phyloP scores from a whole-genome alignment of 805 yeast genomes.

The Saccharomycopsis fibuligera region DNA sequence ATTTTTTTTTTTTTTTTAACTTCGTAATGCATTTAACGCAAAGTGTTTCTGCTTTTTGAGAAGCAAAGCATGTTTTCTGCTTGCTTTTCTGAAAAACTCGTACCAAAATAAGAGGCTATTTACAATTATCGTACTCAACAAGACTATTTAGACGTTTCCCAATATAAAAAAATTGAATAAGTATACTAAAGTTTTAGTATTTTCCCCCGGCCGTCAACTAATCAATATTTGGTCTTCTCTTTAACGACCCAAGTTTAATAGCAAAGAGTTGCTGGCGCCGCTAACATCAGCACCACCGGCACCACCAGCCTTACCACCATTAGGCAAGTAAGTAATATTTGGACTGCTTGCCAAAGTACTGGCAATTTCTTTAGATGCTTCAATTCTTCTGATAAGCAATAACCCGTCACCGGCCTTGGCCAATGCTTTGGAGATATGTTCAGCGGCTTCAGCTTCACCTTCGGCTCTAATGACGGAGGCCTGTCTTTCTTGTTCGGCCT shows the following conservation, averaged over 20 bases:
- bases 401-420: conserved; percentile 95
- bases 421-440: conserved; percentile 85
- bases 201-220: too few relatives aligned
- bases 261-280: conserved; percentile 14
- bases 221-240: too few relatives aligned
- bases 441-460: conserved; percentile 99
- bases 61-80: too few relatives aligned
- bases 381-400: conserved; percentile 87
- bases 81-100: too few relatives aligned
- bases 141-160: too few relatives aligned
- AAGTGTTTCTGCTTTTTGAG: too few relatives aligned
- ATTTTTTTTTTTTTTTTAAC: neutral
- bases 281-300: conserved; percentile 2
- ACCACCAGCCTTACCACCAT: conserved; percentile 20
- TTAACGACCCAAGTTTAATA: conserved; percentile 20
- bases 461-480: conserved; percentile 95
- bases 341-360: conserved; percentile 73
- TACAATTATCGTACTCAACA: too few relatives aligned
- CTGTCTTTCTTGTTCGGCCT: conserved; percentile 95
- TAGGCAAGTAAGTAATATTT: conserved; percentile 85
- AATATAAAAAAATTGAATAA: too few relatives aligned
- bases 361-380: conserved; percentile 95
- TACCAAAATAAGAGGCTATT: too few relatives aligned
- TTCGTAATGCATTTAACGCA: too few relatives aligned
- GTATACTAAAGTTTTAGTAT: too few relatives aligned